Percentiles rank a stretch among this genome's conserved stretches.
phyloP scores from a whole-genome alignment of 2,329 filamentous ascomycete species.

The Magnaporthiopsis poae region DNA sequence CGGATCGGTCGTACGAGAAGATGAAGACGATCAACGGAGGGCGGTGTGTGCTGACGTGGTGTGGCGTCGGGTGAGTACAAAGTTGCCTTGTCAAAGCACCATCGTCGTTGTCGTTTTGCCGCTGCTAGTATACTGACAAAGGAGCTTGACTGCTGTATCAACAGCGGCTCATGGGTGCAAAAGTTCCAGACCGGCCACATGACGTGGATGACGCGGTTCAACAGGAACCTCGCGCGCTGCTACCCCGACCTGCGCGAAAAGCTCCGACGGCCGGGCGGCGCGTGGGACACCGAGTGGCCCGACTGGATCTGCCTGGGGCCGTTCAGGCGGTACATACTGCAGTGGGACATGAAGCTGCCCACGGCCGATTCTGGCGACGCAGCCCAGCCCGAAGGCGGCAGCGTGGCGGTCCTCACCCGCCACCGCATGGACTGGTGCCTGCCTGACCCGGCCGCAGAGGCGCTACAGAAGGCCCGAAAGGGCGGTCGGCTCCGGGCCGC shows the following conservation, averaged over 20 bases:
- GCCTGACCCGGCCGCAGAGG: neutral
- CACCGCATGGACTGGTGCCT: neutral
- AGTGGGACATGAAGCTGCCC: neutral
- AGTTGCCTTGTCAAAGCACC: neutral
- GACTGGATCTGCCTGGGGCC: slow-evolving; percentile 5
- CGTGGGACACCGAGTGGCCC: neutral
- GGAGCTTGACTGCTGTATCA: neutral
- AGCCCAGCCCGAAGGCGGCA: no score
- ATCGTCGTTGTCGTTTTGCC: neutral
- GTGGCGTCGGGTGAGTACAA: neutral
- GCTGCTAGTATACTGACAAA: neutral
- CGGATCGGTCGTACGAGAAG: neutral
- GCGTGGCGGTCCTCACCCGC: neutral
- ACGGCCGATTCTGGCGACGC: neutral
- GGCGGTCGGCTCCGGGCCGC: neutral
- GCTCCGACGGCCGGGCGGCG: neutral
- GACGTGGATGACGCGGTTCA: neutral
- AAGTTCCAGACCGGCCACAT: neutral
- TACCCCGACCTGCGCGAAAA: slow-evolving; percentile 1
- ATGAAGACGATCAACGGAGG: neutral
- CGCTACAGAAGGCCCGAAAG: neutral
- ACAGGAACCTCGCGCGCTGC: neutral
- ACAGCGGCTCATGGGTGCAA: neutral
- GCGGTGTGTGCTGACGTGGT: neutral
- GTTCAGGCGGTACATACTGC: neutral